These are phyloP conservation scores for Xerocomus spinulosus DNA, from an alignment of 768 basidiomycete genomes.

Conservation along the genomic window DNA sequence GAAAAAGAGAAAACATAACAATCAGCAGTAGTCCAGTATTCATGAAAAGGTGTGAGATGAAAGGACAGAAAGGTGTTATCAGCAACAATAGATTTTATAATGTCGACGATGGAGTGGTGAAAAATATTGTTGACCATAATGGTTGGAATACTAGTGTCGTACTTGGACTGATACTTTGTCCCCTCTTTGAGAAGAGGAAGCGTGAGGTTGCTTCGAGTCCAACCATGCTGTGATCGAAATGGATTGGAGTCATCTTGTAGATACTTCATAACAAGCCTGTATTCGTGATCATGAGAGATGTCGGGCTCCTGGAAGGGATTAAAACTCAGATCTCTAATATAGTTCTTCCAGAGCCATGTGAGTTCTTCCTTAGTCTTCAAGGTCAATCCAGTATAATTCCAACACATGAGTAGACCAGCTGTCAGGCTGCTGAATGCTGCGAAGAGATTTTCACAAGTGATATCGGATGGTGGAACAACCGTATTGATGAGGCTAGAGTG, in stretches of 20 bases:
- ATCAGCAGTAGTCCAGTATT: too few species aligned
- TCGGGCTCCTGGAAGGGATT: not conserved
- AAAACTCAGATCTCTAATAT: conserved; percentile 22
- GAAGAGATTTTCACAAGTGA: conserved; percentile 3
- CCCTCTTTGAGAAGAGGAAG: conserved; percentile 2
- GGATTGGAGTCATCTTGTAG: conserved; percentile 3
- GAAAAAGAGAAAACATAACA: too few species aligned
- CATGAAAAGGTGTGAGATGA: too few species aligned
- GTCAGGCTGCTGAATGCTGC: conserved; percentile 21
- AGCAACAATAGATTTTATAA: too few species aligned
- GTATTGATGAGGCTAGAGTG: not conserved
- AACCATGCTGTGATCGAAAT: conserved; percentile 5
- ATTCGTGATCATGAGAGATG: not conserved
- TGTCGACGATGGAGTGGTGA: too few species aligned
- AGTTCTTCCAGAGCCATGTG: conserved; percentile 23
- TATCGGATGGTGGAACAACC: not conserved
- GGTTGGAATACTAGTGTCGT: not conserved
- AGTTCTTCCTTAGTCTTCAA: conserved; percentile 26
- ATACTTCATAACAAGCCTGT: not conserved
- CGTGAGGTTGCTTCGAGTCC: not conserved
- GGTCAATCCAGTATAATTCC: conserved; percentile 28
- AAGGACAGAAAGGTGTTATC: too few species aligned
- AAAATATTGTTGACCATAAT: too few species aligned
- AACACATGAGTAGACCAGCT: conserved; percentile 27
- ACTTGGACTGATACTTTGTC: not conserved